These are phyloP conservation scores for Saturnispora dispora DNA, from an alignment of 805 yeast species.

Conservation along the genomic window DNA sequence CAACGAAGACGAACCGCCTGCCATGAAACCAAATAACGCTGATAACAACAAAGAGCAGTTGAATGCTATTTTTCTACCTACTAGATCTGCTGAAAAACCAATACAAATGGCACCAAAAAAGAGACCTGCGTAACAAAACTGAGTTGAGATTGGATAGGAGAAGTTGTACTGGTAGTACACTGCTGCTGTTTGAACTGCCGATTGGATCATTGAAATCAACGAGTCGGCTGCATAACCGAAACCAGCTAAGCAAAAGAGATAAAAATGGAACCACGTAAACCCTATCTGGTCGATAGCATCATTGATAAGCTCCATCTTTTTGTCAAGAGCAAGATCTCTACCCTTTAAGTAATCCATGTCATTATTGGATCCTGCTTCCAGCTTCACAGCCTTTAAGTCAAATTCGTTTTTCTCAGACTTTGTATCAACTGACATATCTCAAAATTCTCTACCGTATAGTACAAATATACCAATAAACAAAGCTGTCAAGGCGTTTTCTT, in stretches of 20 bases:
- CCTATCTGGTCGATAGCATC: constrained; percentile 54
- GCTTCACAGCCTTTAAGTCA: constrained; percentile 1
- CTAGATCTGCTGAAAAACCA: constrained; percentile 48
- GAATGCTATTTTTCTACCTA: constrained; percentile 46
- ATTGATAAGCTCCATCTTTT: constrained; percentile 38
- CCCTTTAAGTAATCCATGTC: constrained; percentile 14
- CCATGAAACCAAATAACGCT: constrained; percentile 42
- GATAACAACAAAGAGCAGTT: constrained; percentile 39
- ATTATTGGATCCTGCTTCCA: background rate
- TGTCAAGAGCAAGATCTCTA: constrained; percentile 29
- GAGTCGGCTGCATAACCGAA: constrained; percentile 51
- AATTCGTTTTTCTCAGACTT: background rate
- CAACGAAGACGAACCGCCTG: constrained; percentile 43
- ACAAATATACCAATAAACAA: too few species aligned
- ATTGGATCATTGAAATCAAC: constrained; percentile 39
- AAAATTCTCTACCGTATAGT: background rate
- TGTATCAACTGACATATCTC: background rate
- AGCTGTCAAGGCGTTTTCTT: too few species aligned
- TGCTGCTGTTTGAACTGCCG: constrained; percentile 37
- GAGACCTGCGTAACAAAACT: constrained; percentile 42
- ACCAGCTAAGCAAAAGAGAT: constrained; percentile 43
- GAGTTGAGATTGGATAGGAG: constrained; percentile 36
- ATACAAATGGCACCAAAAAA: constrained; percentile 45
- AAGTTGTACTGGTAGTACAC: constrained; percentile 38
- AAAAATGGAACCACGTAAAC: constrained; percentile 46